These are phyloP conservation scores for Stachybotrys chlorohalonatus DNA, from an alignment of 2,329 filamentous ascomycete species.

Conservation along the genomic window DNA sequence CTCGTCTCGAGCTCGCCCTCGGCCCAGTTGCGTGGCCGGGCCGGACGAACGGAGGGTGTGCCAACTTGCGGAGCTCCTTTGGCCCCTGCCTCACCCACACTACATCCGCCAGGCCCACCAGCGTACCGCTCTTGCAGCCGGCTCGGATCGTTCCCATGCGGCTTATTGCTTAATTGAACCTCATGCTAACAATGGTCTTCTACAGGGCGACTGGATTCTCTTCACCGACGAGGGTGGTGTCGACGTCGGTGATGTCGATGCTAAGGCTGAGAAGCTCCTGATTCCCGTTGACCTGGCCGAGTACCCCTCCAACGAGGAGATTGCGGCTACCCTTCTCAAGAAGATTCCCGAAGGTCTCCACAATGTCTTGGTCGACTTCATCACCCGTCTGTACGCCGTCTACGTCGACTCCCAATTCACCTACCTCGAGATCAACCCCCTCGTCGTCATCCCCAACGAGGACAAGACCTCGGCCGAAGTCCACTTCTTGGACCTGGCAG, in stretches of 20 bases:
- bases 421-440: conserved; percentile 99
- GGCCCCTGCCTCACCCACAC: not conserved
- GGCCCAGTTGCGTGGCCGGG: not conserved
- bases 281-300: conserved; percentile 91
- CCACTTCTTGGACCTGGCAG: conserved; percentile 95
- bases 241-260: conserved; percentile 97
- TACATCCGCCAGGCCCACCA: not conserved
- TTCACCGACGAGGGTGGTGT: conserved; percentile 99
- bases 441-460: conserved; percentile 94
- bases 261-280: conserved; percentile 96
- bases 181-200: conserved; percentile 12
- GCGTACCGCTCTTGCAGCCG: not conserved
- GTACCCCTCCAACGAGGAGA: conserved; percentile 93
- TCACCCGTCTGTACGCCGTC: conserved; percentile 94
- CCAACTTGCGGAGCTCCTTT: not conserved
- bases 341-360: conserved; percentile 93
- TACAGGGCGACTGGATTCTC: conserved; percentile 96
- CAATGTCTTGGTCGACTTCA: conserved; percentile 99
- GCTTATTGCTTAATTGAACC: not conserved
- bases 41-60: not conserved
- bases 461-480: conserved; percentile 88
- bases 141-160: not conserved
- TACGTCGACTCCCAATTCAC: conserved; percentile 99
- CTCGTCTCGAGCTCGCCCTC: not conserved
- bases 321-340: conserved; percentile 74